Percentiles rank a stretch among this genome's conserved stretches.
phyloP scores from a whole-genome alignment of 352 stramenopile species.

The Aphanomyces cochlioides region DNA sequence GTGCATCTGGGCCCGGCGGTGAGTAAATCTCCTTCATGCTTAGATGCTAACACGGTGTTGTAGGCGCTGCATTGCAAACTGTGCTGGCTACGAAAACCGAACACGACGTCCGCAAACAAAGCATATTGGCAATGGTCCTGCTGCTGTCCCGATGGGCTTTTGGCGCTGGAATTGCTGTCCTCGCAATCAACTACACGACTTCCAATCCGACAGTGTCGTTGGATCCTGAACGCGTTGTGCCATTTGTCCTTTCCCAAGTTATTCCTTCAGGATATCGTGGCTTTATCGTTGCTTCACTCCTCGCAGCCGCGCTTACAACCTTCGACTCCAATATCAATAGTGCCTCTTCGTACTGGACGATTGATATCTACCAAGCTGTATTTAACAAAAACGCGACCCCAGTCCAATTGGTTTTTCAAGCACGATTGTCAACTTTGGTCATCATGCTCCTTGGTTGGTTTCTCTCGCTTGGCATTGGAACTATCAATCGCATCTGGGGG shows the following conservation, averaged over 20 bases:
- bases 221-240: slow-evolving; percentile 70
- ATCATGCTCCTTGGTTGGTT: slow-evolving; percentile 58
- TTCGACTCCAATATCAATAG: slow-evolving; percentile 81
- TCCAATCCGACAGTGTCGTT: slow-evolving; percentile 43
- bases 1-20: slow-evolving; percentile 57
- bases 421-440: slow-evolving; percentile 49
- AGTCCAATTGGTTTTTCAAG: slow-evolving; percentile 58
- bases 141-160: slow-evolving; percentile 72
- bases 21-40: not conserved
- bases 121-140: slow-evolving; percentile 69
- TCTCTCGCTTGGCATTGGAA: slow-evolving; percentile 62
- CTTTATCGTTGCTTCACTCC: slow-evolving; percentile 62
- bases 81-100: slow-evolving; percentile 77
- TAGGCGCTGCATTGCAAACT: slow-evolving; percentile 55
- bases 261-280: slow-evolving; percentile 58
- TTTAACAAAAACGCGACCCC: slow-evolving; percentile 57
- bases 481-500: slow-evolving; percentile 78
- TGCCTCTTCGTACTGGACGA: slow-evolving; percentile 73
- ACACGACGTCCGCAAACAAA: slow-evolving; percentile 71
- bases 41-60: not conserved
- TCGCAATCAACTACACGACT: slow-evolving; percentile 67
- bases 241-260: slow-evolving; percentile 72
- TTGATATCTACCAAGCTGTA: slow-evolving; percentile 76
- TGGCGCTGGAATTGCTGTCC: slow-evolving; percentile 60
- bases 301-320: slow-evolving; percentile 69